Evolutionary conservation across 345 rosid species (phyloP).

Genomic region (Hypericum androsaemum): DNA sequence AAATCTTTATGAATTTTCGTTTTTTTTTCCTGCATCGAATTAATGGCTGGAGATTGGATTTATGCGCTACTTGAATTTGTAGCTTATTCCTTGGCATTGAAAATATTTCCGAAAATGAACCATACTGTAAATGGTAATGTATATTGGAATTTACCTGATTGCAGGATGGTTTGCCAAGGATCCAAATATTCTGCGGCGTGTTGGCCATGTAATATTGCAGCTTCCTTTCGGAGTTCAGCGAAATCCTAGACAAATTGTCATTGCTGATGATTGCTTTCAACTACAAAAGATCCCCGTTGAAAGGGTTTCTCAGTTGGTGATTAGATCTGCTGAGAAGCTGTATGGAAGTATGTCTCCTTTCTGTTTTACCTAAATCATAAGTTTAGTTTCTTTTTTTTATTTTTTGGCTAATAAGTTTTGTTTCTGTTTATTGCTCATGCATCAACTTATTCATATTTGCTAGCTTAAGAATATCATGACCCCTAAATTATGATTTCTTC

Average conservation of each 20-base stretch:
- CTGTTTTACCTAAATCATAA: background rate
- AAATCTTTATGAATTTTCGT: background rate
- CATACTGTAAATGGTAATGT: slow-evolving; percentile 1
- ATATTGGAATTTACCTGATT: slow-evolving; percentile 12
- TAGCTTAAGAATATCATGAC: no score
- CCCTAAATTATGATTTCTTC: slow-evolving; percentile 5
- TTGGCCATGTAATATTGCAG: slow-evolving; percentile 84
- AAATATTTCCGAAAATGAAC: no score
- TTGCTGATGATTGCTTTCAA: slow-evolving; percentile 91
- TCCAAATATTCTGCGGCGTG: slow-evolving; percentile 62
- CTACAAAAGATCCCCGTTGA: slow-evolving; percentile 57
- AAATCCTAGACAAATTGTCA: slow-evolving; percentile 71
- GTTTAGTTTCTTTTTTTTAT: background rate
- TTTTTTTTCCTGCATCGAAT: no score
- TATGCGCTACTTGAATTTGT: no score
- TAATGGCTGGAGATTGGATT: no score
- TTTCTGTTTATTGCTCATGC: background rate
- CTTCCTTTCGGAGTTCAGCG: slow-evolving; percentile 75
- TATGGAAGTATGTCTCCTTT: slow-evolving; percentile 69
- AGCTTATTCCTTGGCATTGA: no score
- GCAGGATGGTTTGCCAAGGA: slow-evolving; percentile 93
- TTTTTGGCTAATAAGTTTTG: slow-evolving; percentile 7
- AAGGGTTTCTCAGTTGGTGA: slow-evolving; percentile 56
- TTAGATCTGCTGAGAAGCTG: slow-evolving; percentile 70
- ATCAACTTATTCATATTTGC: no score